Evolutionary conservation across 2,329 filamentous ascomycete genomes (phyloP).

Genomic region (Clathrospora elynae): DNA sequence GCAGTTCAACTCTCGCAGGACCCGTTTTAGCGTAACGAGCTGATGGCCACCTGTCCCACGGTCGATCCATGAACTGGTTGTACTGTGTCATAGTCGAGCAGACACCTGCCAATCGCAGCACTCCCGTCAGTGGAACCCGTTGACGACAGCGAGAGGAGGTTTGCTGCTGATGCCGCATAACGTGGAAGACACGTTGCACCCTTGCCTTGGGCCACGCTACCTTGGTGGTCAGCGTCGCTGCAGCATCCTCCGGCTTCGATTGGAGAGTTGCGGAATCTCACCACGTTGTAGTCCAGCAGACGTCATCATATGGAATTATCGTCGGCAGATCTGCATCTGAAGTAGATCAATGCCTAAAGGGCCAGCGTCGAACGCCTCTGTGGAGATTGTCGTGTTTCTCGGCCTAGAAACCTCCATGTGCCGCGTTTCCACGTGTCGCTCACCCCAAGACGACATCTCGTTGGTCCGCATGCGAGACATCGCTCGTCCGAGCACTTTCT

Average conservation of each 20-base stretch:
- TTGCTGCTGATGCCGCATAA: conserved; percentile 38
- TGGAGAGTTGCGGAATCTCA: conserved; percentile 6
- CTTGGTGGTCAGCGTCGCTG: conserved; percentile 21
- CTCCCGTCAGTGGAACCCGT: conserved; percentile 28
- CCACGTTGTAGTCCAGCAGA: conserved; percentile 3
- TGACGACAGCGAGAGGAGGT: conserved; percentile 31
- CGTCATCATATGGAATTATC: conserved; percentile 16
- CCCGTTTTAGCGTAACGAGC: conserved; percentile 41
- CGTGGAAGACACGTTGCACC: conserved; percentile 46
- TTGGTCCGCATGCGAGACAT: conserved; percentile 43
- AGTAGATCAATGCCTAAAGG: conserved; percentile 21
- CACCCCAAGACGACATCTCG: conserved; percentile 27
- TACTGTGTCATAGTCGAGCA: conserved; percentile 14
- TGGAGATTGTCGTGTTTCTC: conserved; percentile 21
- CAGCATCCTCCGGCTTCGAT: conserved; percentile 11
- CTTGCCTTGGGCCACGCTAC: conserved; percentile 29
- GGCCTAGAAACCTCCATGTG: conserved; percentile 18
- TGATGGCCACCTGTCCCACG: conserved; percentile 20
- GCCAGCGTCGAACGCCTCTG: conserved; percentile 5
- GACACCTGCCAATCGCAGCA: conserved; percentile 30
- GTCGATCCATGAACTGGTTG: conserved; percentile 17
- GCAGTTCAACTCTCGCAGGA: conserved; percentile 23
- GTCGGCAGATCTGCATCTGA: conserved; percentile 22
- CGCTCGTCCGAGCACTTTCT: conserved; percentile 29
- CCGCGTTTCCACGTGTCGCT: conserved; percentile 35